These are phyloP conservation scores for Calonectria naviculata DNA, from an alignment of 2,329 filamentous ascomycete species.

Conservation along the genomic window DNA sequence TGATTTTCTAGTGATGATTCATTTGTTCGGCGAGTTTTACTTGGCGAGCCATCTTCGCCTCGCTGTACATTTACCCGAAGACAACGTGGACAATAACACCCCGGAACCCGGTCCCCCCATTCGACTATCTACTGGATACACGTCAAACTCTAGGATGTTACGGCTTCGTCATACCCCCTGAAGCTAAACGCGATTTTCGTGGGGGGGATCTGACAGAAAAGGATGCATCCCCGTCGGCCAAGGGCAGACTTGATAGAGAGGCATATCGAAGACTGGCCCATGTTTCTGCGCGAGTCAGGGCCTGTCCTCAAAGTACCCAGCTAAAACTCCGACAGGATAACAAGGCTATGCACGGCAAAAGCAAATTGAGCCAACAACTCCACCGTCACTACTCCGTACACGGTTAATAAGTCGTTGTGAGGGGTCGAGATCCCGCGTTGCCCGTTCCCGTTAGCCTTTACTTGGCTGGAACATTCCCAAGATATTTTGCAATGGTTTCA, in stretches of 20 bases:
- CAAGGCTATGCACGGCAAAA: constrained; percentile 8
- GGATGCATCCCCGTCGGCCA: neutral
- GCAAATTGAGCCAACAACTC: constrained; percentile 16
- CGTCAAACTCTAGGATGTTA: neutral
- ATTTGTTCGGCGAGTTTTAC: neutral
- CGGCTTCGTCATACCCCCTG: neutral
- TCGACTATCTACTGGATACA: neutral
- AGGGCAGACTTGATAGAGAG: neutral
- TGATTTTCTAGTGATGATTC: neutral
- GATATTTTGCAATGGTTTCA: neutral
- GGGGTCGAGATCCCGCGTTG: neutral
- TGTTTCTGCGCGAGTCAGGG: neutral
- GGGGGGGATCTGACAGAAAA: neutral
- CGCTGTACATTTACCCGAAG: neutral
- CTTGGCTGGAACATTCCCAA: neutral
- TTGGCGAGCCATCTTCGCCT: neutral
- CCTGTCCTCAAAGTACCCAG: neutral
- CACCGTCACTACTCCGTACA: neutral
- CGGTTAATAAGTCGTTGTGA: neutral
- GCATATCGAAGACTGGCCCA: neutral
- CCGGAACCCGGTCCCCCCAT: neutral
- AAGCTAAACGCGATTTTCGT: neutral
- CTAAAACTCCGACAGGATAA: neutral
- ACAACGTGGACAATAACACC: neutral
- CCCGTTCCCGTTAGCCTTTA: neutral